A percentile compares a stretch with the other conserved stretches of the same genome.
These are phyloP conservation scores for Punica granatum DNA, from an alignment of 345 rosid species.

Conservation along the genomic window DNA sequence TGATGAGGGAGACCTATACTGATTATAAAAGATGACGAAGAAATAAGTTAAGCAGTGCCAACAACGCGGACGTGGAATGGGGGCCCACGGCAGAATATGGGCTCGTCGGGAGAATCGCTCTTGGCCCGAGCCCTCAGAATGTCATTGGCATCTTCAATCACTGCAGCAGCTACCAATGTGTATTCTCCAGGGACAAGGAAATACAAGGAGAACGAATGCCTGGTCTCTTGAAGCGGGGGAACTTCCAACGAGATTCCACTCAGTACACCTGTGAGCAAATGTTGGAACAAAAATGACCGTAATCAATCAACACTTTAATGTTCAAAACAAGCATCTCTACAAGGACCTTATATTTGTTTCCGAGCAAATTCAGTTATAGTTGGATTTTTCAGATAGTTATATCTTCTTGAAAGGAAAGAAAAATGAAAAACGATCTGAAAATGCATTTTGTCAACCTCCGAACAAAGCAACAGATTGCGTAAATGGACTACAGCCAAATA, in stretches of 20 bases:
- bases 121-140: slow-evolving; percentile 79
- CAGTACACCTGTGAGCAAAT: slow-evolving; percentile 45
- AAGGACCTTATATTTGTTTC: not conserved
- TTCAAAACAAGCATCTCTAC: not conserved
- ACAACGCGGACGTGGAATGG: slow-evolving; percentile 69
- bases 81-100: slow-evolving; percentile 91
- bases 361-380: not conserved
- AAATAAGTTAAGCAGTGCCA: slow-evolving; percentile 42
- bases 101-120: slow-evolving; percentile 64
- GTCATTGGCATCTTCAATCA: slow-evolving; percentile 76
- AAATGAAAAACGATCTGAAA: not conserved
- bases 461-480: not conserved
- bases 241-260: slow-evolving; percentile 70
- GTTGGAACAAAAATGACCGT: not conserved
- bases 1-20: not conserved
- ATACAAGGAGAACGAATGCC: slow-evolving; percentile 70
- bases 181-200: slow-evolving; percentile 95
- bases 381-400: not conserved
- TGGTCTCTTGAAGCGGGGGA: slow-evolving; percentile 65
- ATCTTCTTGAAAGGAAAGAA: not conserved
- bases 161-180: slow-evolving; percentile 78
- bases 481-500: not conserved
- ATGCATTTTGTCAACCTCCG: not conserved
- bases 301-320: not conserved
- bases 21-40: not conserved